Percentiles rank a stretch among this genome's conserved stretches.
phyloP scores from a whole-genome alignment of 2,329 filamentous ascomycete species.

The Hymenoscyphus fraxineus region DNA sequence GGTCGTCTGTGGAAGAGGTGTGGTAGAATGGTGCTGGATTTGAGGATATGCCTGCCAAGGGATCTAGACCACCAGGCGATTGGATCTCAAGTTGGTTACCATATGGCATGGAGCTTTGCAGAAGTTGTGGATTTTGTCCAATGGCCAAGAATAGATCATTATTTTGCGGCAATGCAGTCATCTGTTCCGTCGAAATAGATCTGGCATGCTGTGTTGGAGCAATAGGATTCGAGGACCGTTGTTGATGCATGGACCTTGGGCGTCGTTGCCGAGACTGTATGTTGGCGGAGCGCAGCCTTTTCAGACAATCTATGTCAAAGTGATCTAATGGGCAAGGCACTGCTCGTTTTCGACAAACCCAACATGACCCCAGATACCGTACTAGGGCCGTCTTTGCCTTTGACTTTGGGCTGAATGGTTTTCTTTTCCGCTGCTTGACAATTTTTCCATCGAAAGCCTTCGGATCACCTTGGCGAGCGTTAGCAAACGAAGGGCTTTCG shows the following conservation, averaged over 20 bases:
- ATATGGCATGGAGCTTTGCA: conserved; percentile 3
- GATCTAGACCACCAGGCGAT: conserved; percentile 17
- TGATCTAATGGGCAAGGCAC: conserved; percentile 31
- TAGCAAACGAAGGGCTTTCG: conserved; percentile 21
- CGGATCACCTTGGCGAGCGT: conserved; percentile 16
- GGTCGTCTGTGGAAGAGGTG: conserved; percentile 7
- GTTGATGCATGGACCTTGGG: conserved; percentile 17
- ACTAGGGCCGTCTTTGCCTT: conserved; percentile 32
- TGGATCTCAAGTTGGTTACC: conserved; percentile 12
- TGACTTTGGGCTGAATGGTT: conserved; percentile 18
- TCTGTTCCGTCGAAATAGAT: conserved; percentile 11
- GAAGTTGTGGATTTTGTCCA: conserved; percentile 19
- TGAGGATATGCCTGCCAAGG: conserved; percentile 13
- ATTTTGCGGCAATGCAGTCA: conserved; percentile 12
- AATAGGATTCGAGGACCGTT: neutral
- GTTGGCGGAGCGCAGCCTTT: conserved; percentile 13
- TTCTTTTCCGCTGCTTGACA: conserved; percentile 24
- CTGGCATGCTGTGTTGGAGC: neutral
- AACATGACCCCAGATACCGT: conserved; percentile 29
- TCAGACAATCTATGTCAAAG: conserved; percentile 30
- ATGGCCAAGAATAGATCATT: conserved; percentile 23
- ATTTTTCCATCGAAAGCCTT: conserved; percentile 27
- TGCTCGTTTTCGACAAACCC: conserved; percentile 22
- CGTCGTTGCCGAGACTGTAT: conserved; percentile 6
- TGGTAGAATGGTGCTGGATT: conserved; percentile 8